These are phyloP conservation scores for Bondarzewia mesenterica DNA, from an alignment of 1,284 basidiomycete species.

Conservation along the genomic window DNA sequence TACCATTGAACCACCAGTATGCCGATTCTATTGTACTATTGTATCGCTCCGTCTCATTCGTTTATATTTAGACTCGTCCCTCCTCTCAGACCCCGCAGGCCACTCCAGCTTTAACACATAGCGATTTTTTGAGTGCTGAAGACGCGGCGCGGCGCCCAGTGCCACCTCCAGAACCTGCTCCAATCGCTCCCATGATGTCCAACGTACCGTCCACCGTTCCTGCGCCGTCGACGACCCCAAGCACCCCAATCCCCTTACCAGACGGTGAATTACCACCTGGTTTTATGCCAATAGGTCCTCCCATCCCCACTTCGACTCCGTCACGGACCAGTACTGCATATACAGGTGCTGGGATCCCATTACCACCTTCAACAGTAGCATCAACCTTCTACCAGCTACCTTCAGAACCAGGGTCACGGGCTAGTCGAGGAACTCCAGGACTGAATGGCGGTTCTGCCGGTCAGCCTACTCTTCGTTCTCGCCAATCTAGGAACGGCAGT, in stretches of 20 bases:
- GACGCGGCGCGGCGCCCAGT: constrained; percentile 14
- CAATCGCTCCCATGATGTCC: background rate
- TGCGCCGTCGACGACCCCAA: constrained; percentile 7
- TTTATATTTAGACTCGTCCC: constrained; percentile 18
- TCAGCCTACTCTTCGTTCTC: background rate
- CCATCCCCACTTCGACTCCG: constrained; percentile 12
- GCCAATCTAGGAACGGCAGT: background rate
- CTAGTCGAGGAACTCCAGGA: background rate
- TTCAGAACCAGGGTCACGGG: background rate
- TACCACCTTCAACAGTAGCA: constrained; percentile 1
- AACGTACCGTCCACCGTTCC: constrained; percentile 7
- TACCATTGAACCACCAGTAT: constrained; percentile 20
- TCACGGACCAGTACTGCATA: constrained; percentile 1
- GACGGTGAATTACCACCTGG: constrained; percentile 22
- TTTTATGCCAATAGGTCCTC: constrained; percentile 22
- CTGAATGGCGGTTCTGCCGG: background rate
- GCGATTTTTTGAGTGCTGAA: constrained; percentile 17
- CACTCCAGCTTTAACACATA: constrained; percentile 7
- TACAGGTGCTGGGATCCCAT: background rate
- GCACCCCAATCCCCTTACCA: constrained; percentile 8
- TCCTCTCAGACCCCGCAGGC: constrained; percentile 15
- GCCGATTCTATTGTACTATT: background rate
- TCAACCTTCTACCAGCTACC: background rate
- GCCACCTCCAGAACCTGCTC: constrained; percentile 8
- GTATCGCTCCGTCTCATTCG: background rate